These are phyloP conservation scores for Sporothrix protearum DNA, from an alignment of 2,329 filamentous ascomycete species.

Conservation along the genomic window DNA sequence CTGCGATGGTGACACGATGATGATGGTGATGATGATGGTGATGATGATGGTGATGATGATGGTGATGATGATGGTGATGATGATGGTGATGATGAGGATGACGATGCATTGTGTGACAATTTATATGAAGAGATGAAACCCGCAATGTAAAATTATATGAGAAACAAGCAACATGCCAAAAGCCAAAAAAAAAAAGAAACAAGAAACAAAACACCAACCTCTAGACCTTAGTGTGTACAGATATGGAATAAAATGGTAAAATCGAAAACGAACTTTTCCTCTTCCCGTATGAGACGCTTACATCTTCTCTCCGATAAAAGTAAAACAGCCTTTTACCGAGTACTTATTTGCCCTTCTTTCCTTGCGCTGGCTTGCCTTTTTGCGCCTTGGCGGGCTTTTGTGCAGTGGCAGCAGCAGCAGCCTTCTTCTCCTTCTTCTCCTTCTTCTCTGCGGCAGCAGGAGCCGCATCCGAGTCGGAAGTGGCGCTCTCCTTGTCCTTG, in stretches of 20 bases:
- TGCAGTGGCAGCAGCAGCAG: not conserved
- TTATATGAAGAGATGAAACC: not conserved
- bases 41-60: not conserved
- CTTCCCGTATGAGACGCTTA: not conserved
- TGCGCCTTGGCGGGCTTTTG: constrained; percentile 22
- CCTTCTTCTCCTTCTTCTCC: constrained; percentile 14
- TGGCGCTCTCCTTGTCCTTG: not conserved
- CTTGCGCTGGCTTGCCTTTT: constrained; percentile 22
- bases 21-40: not conserved
- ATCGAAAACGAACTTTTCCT: not conserved
- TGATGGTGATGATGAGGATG: not conserved
- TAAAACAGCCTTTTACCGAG: constrained; percentile 11
- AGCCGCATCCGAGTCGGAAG: constrained; percentile 1
- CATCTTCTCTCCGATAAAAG: not conserved
- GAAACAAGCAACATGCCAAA: not conserved
- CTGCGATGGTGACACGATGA: not conserved
- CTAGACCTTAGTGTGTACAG: not conserved
- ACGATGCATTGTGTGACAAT: not conserved
- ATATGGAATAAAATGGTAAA: not conserved
- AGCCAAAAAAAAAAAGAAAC: not conserved
- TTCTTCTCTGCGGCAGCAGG: not conserved
- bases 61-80: not conserved
- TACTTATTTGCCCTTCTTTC: constrained; percentile 14
- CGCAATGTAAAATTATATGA: not conserved
- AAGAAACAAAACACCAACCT: not conserved